Conservation (phyloP, 2,329 filamentous ascomycete species). For the Colletotrichum tabaci region DNA sequence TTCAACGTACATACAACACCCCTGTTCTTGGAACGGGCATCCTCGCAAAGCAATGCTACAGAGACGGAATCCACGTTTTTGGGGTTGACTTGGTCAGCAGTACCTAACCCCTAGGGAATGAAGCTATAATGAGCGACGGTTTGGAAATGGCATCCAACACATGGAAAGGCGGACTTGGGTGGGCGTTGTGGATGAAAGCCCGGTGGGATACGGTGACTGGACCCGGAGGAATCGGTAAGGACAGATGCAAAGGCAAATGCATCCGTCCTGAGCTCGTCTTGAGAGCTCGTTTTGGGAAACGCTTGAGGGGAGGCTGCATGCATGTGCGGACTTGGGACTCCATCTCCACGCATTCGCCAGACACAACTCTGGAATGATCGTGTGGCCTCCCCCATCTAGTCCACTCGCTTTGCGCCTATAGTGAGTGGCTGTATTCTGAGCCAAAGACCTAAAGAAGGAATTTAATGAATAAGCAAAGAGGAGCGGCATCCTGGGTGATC, state of each 20-base stretch:
- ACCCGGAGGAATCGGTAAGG: conserved; percentile 16
- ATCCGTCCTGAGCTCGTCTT: background rate
- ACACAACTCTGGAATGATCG: conserved; percentile 21
- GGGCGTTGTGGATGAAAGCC: conserved; percentile 15
- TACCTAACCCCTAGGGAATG: conserved; percentile 30
- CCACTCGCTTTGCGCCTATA: conserved; percentile 35
- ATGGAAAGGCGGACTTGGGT: conserved; percentile 20
- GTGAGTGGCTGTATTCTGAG: conserved; percentile 42
- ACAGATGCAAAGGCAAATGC: conserved; percentile 21
- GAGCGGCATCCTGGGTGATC: conserved; percentile 38
- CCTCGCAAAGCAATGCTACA: conserved; percentile 38
- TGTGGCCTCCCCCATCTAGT: conserved; percentile 30
- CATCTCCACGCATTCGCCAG: conserved; percentile 5
- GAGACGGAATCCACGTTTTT: conserved; percentile 15
- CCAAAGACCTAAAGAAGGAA: conserved; percentile 31
- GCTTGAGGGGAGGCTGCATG: conserved; percentile 18
- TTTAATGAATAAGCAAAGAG: conserved; percentile 39
- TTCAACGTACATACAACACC: conserved; percentile 38
- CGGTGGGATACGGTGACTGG: conserved; percentile 16
- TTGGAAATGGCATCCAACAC: conserved; percentile 22
- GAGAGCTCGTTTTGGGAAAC: conserved; percentile 14
- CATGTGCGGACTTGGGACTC: conserved; percentile 5
- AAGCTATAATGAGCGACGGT: conserved; percentile 39
- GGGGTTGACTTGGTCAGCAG: conserved; percentile 27
- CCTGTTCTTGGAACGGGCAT: conserved; percentile 32